These are phyloP conservation scores for Cetradonia linearis DNA, from an alignment of 495 filamentous ascomycete genomes.

Conservation along the genomic window DNA sequence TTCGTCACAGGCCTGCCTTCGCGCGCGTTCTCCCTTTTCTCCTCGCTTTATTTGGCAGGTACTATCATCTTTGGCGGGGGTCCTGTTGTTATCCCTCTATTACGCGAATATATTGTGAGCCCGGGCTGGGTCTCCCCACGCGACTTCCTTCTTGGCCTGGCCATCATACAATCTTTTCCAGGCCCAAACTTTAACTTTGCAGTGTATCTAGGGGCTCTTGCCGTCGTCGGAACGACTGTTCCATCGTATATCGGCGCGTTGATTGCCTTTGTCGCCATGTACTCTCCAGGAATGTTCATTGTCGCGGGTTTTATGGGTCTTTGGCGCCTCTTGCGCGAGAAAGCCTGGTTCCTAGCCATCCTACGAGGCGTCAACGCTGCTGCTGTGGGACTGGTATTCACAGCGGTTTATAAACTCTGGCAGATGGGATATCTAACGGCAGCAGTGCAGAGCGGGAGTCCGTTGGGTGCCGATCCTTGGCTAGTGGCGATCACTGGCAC, in stretches of 20 bases:
- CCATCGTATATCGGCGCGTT: slow-evolving; percentile 47
- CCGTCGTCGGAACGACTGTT: slow-evolving; percentile 32
- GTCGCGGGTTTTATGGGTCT: slow-evolving; percentile 58
- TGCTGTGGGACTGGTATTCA: slow-evolving; percentile 71
- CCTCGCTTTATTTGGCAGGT: slow-evolving; percentile 77
- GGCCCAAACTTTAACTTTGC: slow-evolving; percentile 87
- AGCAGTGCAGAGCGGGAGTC: slow-evolving; percentile 25
- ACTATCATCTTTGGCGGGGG: slow-evolving; percentile 85
- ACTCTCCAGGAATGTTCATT: slow-evolving; percentile 56
- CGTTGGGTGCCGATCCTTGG: slow-evolving; percentile 27
- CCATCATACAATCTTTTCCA: slow-evolving; percentile 73
- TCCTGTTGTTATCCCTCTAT: slow-evolving; percentile 73
- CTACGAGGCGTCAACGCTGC: slow-evolving; percentile 65
- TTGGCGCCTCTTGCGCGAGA: slow-evolving; percentile 51
- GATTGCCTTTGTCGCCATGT: slow-evolving; percentile 62
- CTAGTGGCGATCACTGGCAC: slow-evolving; percentile 23
- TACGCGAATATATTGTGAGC: slow-evolving; percentile 69
- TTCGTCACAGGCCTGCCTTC: slow-evolving; percentile 33
- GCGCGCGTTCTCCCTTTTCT: slow-evolving; percentile 53
- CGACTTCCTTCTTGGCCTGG: slow-evolving; percentile 75
- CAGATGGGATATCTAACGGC: slow-evolving; percentile 61
- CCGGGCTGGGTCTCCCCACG: slow-evolving; percentile 69
- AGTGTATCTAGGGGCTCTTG: slow-evolving; percentile 62
- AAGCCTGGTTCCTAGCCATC: slow-evolving; percentile 44
- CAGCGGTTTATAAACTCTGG: slow-evolving; percentile 78